Base-by-base conservation (phyloP, 305 asterid genomes). In the Solanum hybrid region DNA sequence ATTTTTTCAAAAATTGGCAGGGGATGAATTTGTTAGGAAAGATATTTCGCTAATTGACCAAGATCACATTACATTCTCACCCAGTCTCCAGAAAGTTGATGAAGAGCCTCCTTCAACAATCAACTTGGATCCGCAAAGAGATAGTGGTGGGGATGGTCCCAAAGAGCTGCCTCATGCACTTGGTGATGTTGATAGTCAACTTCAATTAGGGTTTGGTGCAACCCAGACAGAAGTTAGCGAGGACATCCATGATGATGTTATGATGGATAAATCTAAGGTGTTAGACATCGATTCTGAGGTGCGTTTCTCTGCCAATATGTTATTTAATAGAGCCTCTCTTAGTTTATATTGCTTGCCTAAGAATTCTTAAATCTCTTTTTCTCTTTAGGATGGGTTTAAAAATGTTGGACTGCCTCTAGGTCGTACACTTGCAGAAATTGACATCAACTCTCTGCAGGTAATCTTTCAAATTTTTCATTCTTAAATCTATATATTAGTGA, bases 11-110 rank as follows among this genome's bases (percentile, higher is more conserved):
- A 94, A 94, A 91, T 91, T 96, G 93, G 97, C 95, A 51, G 96
- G 97, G 89, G 95, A 94, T 92, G 96, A 91, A 88, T 95, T 96
- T 92, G 71, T 94, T 35, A 93, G 94, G 91, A 95, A 92, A 83
- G 96, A 95, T 91, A 93, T 95, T 90, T 96, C 97, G 90, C 94
- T 95, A 89, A 95, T 96, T 51, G 98, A 95, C 92, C 98, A 96
- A 92, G 96, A 96, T 91, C 98, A 95, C 87, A 91, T 94, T 79
- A 93, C 92, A 78, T 92, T 90, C 91, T 88, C 97, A 28, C 74
- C 94, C 75, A 94, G 90, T 87, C 94, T 93, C 82, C 91, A 94
- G 76, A 95, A 92, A 89, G 94, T 92, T 90, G 95, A 92, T 81
- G 96, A 95, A 90, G 95, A 92, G 87, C 76, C 92, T 86, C 92